Evolutionary conservation across 208 protist genomes (phyloP).

Genomic region (Trypanosoma vivax): DNA sequence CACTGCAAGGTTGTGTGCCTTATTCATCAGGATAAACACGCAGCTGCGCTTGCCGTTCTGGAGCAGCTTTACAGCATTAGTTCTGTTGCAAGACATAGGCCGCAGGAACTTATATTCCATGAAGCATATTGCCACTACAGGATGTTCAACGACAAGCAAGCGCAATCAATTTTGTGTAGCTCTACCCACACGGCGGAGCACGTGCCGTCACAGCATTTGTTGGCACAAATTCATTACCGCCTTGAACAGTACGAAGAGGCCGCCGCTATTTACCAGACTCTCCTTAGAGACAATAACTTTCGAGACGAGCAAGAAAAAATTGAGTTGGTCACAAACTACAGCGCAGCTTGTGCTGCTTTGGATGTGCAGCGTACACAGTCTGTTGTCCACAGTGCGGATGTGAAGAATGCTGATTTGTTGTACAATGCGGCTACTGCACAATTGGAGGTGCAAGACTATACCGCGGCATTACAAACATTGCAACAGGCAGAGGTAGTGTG

Average conservation of each 20-base stretch:
- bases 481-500: conserved; percentile 58
- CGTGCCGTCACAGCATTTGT: conserved; percentile 52
- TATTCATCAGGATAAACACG: conserved; percentile 60
- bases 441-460: conserved; percentile 49
- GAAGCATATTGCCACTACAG: conserved; percentile 76
- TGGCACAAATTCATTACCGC: conserved; percentile 79
- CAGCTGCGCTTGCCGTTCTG: conserved; percentile 46
- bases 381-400: conserved; percentile 47
- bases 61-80: conserved; percentile 26
- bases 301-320: conserved; percentile 67
- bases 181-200: conserved; percentile 21
- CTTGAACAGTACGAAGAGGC: conserved; percentile 69
- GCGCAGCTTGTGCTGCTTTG: conserved; percentile 39
- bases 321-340: conserved; percentile 73
- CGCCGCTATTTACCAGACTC: conserved; percentile 50
- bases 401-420: conserved; percentile 61
- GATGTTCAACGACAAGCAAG: conserved; percentile 48
- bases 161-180: conserved; percentile 28
- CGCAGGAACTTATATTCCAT: conserved; percentile 45
- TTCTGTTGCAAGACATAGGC: background rate
- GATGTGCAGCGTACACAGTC: conserved; percentile 28
- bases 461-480: conserved; percentile 43
- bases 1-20: conserved; percentile 61
- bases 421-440: conserved; percentile 77
- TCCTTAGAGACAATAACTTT: conserved; percentile 39